These are phyloP conservation scores for Inga laurina DNA, from an alignment of 306 rosid species.

Conservation along the genomic window DNA sequence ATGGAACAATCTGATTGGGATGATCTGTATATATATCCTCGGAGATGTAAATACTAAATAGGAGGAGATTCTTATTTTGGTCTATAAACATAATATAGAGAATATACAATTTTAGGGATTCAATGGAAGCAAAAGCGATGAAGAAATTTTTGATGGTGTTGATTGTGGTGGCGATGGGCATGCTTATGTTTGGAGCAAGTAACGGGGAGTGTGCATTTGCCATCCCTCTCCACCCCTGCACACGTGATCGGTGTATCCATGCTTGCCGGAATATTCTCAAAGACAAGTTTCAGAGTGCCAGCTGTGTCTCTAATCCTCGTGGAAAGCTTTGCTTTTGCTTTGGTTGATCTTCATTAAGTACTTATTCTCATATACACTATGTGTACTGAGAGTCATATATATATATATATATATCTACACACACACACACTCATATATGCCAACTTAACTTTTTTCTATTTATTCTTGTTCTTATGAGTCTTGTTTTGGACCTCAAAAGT, in stretches of 20 bases:
- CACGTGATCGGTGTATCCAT: background rate
- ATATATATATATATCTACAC: no score
- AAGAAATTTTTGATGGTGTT: background rate
- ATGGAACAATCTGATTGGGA: no score
- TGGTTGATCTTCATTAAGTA: background rate
- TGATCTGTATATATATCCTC: no score
- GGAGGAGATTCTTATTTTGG: background rate
- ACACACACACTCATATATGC: no score
- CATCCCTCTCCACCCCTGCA: conserved; percentile 8
- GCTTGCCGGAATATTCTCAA: background rate
- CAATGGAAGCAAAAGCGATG: background rate
- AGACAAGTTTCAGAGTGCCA: background rate
- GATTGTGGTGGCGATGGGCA: background rate
- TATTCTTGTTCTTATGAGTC: no score
- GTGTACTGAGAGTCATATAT: background rate
- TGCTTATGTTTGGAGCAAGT: background rate
- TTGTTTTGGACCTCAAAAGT: no score
- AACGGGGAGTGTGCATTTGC: background rate
- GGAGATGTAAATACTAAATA: no score
- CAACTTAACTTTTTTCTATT: no score
- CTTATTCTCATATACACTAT: background rate
- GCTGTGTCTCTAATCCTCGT: background rate
- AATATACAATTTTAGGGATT: no score
- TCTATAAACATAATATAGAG: no score
- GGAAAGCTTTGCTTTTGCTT: conserved; percentile 3